A percentile compares a stretch with the other conserved stretches of the same genome.
These are phyloP conservation scores for Kappamyces sp. DNA, from an alignment of 192 early-diverging fungal species.

Conservation along the genomic window DNA sequence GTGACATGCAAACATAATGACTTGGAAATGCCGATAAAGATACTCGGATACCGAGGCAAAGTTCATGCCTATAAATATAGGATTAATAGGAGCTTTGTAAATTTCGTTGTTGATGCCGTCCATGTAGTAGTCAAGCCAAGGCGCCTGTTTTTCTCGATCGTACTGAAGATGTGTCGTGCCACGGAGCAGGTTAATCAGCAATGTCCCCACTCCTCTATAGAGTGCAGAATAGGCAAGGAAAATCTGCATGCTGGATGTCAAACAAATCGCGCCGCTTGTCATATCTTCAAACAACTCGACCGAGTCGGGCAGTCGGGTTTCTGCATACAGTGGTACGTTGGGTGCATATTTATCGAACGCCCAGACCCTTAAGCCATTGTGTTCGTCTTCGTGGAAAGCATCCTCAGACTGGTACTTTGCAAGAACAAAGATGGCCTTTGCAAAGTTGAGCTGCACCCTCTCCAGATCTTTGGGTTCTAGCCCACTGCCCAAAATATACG, in stretches of 20 bases:
- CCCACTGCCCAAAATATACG: constrained; percentile 32
- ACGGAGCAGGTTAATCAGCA: constrained; percentile 61
- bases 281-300: constrained; percentile 54
- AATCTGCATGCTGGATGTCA: constrained; percentile 36
- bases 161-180: constrained; percentile 26
- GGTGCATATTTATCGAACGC: constrained; percentile 57
- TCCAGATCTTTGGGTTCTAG: constrained; percentile 30
- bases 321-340: constrained; percentile 50
- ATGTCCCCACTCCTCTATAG: constrained; percentile 48
- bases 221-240: constrained; percentile 43
- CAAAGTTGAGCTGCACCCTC: constrained; percentile 30
- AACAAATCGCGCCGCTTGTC: constrained; percentile 34
- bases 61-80: constrained; percentile 48
- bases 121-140: constrained; percentile 63
- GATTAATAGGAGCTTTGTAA: constrained; percentile 43
- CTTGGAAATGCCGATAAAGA: constrained; percentile 33
- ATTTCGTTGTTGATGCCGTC: constrained; percentile 65
- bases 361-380: constrained; percentile 63
- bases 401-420: neutral
- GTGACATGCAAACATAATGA: constrained; percentile 30
- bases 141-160: constrained; percentile 35
- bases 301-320: constrained; percentile 57
- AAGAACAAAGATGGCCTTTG: neutral
- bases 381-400: constrained; percentile 52
- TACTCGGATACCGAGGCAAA: constrained; percentile 54